Base-by-base conservation (phyloP, 805 yeast genomes). In the Jamesozyma jinghongensis region DNA sequence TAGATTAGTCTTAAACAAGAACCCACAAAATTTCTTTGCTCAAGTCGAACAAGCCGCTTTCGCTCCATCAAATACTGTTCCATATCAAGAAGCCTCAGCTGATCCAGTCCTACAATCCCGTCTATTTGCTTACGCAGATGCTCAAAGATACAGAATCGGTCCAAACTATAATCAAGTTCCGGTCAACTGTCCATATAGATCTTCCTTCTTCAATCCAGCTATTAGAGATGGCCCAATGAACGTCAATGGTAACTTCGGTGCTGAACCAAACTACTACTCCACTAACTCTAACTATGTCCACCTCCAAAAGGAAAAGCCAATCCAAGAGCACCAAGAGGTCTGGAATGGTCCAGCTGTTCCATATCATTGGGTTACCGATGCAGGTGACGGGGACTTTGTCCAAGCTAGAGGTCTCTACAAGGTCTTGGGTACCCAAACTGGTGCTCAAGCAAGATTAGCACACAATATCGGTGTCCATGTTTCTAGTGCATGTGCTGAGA, bases 11-110 rank as follows among this genome's bases (percentile, higher is more conserved):
- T 65, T 85, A 61, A 81, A 85, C 63, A 85, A 83, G 65, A 85
- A 85, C 66, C 92, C 95, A 45, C 68, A 74, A 63, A 85, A 85
- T 65, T 86, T 79, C 66, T 85, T 85, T 61, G 94, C 94, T 37
- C 94, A 84, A 61, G 74, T 82, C 42, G 94, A 84, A 62, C 92
- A 84, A 60, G 83, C 80, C 46, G 94, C 94, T 1, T 84, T 84
- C 62, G 77, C 88, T 3, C 94, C 94, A 45, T 77, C 87, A 13
- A 85, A 82, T 63, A 75, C 85, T n/a, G 82, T 83, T 28, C 92
- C 92, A 36, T 83, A 84, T 53, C 78, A 80, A 68, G 87, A 82
- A 62, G 74, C 90, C 14, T 77, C 85, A 29, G 85, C 85, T 43
- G 94, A 84, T 58, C 94, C 94, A 3, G 90, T 84, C 28, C 69